These are phyloP conservation scores for Nitzschia sp. DNA, from an alignment of 108 stramenopile genomes.

Conservation along the genomic window DNA sequence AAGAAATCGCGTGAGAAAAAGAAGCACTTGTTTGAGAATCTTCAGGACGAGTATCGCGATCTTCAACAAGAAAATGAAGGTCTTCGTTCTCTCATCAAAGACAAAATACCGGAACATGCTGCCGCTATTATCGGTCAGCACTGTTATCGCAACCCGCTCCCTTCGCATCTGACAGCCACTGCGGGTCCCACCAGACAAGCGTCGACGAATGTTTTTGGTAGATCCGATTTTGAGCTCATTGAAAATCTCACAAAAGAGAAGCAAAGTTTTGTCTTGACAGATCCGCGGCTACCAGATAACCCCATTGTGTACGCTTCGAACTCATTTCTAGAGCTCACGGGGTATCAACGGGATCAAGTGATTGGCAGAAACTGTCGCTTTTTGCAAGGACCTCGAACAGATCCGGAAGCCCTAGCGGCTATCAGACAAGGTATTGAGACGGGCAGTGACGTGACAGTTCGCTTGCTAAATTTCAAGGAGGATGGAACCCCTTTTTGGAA, in stretches of 20 bases:
- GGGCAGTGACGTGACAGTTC: slow-evolving; percentile 85
- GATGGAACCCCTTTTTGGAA: slow-evolving; percentile 98
- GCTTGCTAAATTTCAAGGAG: slow-evolving; percentile 90
- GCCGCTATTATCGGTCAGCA: slow-evolving; percentile 36
- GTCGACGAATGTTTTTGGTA: slow-evolving; percentile 90
- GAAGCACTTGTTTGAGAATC: slow-evolving; percentile 93
- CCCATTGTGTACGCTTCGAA: slow-evolving; percentile 94
- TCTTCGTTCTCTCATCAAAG: slow-evolving; percentile 59
- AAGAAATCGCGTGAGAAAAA: slow-evolving; percentile 94
- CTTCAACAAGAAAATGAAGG: slow-evolving; percentile 76
- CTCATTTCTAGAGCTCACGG: slow-evolving; percentile 93
- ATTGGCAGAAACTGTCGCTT: slow-evolving; percentile 97
- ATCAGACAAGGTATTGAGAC: slow-evolving; percentile 83
- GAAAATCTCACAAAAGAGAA: slow-evolving; percentile 87
- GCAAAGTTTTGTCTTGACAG: slow-evolving; percentile 97
- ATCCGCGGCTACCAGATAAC: slow-evolving; percentile 95
- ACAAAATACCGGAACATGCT: slow-evolving; percentile 62
- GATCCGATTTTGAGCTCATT: slow-evolving; percentile 83
- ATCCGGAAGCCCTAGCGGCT: slow-evolving; percentile 82
- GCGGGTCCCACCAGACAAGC: slow-evolving; percentile 88
- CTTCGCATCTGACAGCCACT: slow-evolving; percentile 80
- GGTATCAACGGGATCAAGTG: slow-evolving; percentile 92
- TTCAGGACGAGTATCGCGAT: slow-evolving; percentile 93
- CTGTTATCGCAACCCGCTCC: slow-evolving; percentile 65
- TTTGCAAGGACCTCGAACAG: slow-evolving; percentile 95